Evolutionary conservation across 306 rosid genomes (phyloP).

Genomic region (Acacia melanoxylon): DNA sequence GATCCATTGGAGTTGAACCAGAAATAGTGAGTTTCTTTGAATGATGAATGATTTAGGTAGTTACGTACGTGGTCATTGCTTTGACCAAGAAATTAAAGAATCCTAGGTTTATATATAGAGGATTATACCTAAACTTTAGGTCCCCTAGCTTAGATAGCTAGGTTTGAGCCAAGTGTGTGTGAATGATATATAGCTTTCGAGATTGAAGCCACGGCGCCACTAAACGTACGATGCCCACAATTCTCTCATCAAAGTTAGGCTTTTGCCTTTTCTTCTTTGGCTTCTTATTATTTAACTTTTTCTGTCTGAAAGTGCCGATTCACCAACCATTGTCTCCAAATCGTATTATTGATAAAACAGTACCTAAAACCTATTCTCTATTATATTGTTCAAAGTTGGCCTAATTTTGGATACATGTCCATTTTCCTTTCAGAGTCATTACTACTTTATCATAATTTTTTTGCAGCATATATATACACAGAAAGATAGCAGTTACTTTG

Average conservation of each 20-base stretch:
- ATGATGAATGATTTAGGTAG: background rate
- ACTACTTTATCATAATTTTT: background rate
- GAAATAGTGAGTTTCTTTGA: background rate
- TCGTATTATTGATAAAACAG: background rate
- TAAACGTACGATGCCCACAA: constrained; percentile 2
- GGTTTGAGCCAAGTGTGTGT: constrained; percentile 4
- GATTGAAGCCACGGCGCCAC: background rate
- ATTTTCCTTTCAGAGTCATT: background rate
- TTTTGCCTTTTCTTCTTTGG: background rate
- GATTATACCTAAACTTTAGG: background rate
- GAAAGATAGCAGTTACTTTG: background rate
- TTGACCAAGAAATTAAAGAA: background rate
- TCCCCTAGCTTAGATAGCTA: background rate
- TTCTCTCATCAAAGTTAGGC: constrained; percentile 22
- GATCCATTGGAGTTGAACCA: background rate
- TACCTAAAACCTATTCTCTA: background rate
- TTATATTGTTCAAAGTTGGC: background rate
- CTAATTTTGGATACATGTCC: background rate
- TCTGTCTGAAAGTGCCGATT: constrained; percentile 20
- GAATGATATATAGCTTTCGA: constrained; percentile 14
- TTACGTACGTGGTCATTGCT: background rate
- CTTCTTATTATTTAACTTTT: background rate
- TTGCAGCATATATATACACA: background rate
- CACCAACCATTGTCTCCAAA: background rate
- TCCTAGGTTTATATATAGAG: constrained; percentile 11